Evolutionary conservation across 352 stramenopile genomes (phyloP).

Genomic region (Nothophytophthora sp.): DNA sequence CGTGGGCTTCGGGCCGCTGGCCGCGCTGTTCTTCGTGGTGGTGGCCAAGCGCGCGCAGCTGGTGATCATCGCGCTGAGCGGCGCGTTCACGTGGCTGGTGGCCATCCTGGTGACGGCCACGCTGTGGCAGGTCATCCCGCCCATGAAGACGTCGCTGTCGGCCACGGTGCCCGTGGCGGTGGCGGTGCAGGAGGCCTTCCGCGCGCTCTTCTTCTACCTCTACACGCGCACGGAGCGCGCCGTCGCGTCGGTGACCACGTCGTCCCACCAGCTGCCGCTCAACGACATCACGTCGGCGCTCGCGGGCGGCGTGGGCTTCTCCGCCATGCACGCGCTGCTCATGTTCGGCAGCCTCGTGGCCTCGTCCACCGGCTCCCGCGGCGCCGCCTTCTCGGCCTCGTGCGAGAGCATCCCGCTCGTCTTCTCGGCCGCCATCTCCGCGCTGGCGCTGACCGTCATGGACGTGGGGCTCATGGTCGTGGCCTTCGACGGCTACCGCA

Average conservation of each 20-base stretch:
- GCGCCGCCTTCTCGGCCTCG: slow-evolving; percentile 71
- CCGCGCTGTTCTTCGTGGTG: slow-evolving; percentile 79
- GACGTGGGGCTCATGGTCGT: slow-evolving; percentile 85
- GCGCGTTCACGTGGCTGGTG: slow-evolving; percentile 83
- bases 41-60: slow-evolving; percentile 82
- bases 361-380: slow-evolving; percentile 63
- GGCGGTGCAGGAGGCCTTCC: slow-evolving; percentile 71
- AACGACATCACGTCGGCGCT: slow-evolving; percentile 86
- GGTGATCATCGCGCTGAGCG: slow-evolving; percentile 79
- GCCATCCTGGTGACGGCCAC: slow-evolving; percentile 77
- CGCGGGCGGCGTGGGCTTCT: slow-evolving; percentile 77
- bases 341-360: slow-evolving; percentile 83
- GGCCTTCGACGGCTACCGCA: slow-evolving; percentile 82
- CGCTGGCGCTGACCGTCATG: slow-evolving; percentile 71
- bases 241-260: slow-evolving; percentile 77
- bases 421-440: slow-evolving; percentile 67
- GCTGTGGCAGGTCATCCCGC: slow-evolving; percentile 76
- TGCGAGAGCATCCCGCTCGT: slow-evolving; percentile 76
- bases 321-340: slow-evolving; percentile 83
- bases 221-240: slow-evolving; percentile 77
- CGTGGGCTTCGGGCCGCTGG: slow-evolving; percentile 71
- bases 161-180: slow-evolving; percentile 75
- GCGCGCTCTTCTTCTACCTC: slow-evolving; percentile 69
- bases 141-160: slow-evolving; percentile 70
- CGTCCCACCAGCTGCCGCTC: slow-evolving; percentile 76